Conservation (phyloP, 768 basidiomycete genomes). For the Cystobasidium tubakii region DNA sequence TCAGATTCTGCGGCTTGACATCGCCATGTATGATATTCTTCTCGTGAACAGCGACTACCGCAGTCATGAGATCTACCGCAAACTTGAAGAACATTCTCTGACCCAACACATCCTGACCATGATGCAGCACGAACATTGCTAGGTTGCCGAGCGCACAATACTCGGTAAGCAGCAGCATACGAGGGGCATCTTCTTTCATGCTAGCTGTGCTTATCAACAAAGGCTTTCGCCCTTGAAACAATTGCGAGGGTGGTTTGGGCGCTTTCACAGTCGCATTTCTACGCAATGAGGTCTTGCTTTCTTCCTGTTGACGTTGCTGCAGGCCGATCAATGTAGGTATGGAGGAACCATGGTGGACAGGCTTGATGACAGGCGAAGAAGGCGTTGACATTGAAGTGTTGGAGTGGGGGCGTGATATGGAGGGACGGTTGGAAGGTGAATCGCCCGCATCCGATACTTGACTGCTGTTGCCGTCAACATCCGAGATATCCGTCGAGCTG, state of each 20-base stretch:
- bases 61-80: slow-evolving; percentile 47
- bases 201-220: background rate
- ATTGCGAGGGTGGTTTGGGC: background rate
- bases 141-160: slow-evolving; percentile 42
- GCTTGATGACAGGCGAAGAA: slow-evolving; percentile 9
- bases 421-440: background rate
- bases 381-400: background rate
- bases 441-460: background rate
- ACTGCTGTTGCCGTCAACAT: background rate
- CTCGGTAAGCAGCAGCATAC: slow-evolving; percentile 44
- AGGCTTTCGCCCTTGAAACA: background rate
- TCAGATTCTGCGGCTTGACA: slow-evolving; percentile 52
- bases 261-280: background rate
- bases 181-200: slow-evolving; percentile 6
- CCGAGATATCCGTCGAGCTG: background rate
- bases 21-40: slow-evolving; percentile 52
- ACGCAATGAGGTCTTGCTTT: background rate
- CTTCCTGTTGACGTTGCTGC: background rate
- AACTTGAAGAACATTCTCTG: slow-evolving; percentile 44
- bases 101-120: slow-evolving; percentile 41
- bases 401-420: background rate
- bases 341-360: background rate
- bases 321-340: background rate
- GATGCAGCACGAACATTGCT: slow-evolving; percentile 39
- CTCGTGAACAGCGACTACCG: slow-evolving; percentile 41